Evolutionary conservation across 2,329 filamentous ascomycete species (phyloP).

Genomic region (Fusarium paranaense): DNA sequence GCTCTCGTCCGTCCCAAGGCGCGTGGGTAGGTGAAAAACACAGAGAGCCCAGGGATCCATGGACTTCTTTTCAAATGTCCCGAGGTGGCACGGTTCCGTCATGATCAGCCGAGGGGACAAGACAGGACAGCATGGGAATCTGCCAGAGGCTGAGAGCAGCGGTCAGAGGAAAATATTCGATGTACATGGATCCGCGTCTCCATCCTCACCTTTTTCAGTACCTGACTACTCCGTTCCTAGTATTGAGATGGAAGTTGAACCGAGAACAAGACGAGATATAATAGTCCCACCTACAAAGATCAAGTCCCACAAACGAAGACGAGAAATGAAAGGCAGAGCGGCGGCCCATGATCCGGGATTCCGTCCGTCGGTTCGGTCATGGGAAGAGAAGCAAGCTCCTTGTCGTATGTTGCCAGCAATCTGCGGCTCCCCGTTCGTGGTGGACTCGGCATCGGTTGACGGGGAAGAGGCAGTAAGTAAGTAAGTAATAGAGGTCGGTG

Average conservation of each 20-base stretch:
- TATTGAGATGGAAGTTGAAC: slow-evolving; percentile 24
- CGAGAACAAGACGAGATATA: slow-evolving; percentile 6
- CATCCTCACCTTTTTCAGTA: neutral
- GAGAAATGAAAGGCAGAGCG: slow-evolving; percentile 8
- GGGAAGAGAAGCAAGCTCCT: slow-evolving; percentile 1
- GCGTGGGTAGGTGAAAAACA: neutral
- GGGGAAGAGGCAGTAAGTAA: neutral
- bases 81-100: slow-evolving; percentile 32
- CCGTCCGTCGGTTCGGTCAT: slow-evolving; percentile 8
- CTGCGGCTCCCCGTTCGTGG: slow-evolving; percentile 4
- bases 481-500: neutral
- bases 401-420: slow-evolving; percentile 8
- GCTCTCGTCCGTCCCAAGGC: neutral
- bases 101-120: slow-evolving; percentile 40
- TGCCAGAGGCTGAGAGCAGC: neutral
- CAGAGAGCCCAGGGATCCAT: neutral
- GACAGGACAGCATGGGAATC: slow-evolving; percentile 20
- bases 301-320: neutral
- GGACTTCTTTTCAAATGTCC: slow-evolving; percentile 12
- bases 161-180: neutral
- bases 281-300: neutral
- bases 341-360: slow-evolving; percentile 26
- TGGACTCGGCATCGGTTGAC: neutral
- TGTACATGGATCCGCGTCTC: neutral
- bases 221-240: neutral